Conservation (phyloP, 495 filamentous ascomycete genomes). For the Neurospora sp. region DNA sequence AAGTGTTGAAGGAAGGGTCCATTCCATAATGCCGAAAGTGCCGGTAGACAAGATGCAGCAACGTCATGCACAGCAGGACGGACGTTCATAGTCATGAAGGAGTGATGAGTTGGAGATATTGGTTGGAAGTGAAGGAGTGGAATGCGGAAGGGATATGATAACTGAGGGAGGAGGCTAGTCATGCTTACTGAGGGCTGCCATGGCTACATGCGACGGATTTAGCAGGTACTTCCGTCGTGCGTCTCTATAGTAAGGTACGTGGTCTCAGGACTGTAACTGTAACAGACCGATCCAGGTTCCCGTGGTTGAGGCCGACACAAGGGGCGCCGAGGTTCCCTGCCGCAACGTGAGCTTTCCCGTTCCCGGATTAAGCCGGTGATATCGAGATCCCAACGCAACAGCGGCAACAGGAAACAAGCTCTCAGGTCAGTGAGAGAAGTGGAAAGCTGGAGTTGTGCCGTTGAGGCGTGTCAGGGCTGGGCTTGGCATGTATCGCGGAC, state of each 20-base stretch:
- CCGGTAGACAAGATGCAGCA: neutral
- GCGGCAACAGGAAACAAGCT: neutral
- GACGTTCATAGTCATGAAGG: neutral
- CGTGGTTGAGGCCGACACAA: neutral
- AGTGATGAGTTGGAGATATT: conserved; percentile 1
- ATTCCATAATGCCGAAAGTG: conserved; percentile 1
- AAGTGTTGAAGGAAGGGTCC: neutral
- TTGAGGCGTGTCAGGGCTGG: neutral
- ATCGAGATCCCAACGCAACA: neutral
- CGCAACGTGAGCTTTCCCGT: neutral
- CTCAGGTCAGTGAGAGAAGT: neutral
- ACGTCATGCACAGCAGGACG: neutral
- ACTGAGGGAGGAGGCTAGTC: conserved; percentile 3
- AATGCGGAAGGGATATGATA: neutral
- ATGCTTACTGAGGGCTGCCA: conserved; percentile 31
- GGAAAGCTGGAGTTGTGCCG: neutral
- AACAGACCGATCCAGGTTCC: neutral
- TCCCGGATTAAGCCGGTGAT: neutral
- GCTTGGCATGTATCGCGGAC: neutral
- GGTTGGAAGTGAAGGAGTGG: neutral
- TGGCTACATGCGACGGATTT: conserved; percentile 6
- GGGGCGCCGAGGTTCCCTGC: neutral
- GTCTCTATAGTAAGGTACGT: neutral
- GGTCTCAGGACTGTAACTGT: neutral
- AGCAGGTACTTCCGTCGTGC: neutral